Evolutionary conservation across 2,329 filamentous ascomycete species (phyloP), one percentile per base, ranked within the genome.

Genomic region (Aspergillus quadricinctus): DNA sequence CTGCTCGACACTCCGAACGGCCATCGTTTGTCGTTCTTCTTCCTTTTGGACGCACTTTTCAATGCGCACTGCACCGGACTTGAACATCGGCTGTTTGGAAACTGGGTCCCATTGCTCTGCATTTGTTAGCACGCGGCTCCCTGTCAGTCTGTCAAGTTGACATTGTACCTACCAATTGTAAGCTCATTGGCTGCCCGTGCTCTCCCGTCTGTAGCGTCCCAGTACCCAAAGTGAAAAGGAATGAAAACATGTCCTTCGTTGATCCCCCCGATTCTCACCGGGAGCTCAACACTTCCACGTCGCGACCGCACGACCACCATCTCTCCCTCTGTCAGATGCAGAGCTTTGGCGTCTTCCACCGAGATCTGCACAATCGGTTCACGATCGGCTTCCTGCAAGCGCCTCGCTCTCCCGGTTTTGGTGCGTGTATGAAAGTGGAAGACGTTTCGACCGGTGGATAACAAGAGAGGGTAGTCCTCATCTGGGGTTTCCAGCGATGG

Each of bases 221-320:
- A 75, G 50, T 75, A 74, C 7, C 71, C 71, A 60, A 71, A 74
- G 51, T 75, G 73, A 48, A 75, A 75, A 2, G 72, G 72, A n/a
- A 74, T 71, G 49, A 75, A 75, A 5, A 69, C 65, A 49, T 74
- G 70, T 2, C 72, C 70, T 21, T 63, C 37, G 10, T 52, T 54
- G 9, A 72, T 71, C 3, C 63, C 55, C 0, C 71, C 71, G 4
- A 72, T 59, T n/a, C 54, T 54, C 6, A 64, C 69, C 8, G 57
- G 61, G 9, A 74, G 29, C 55, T 74, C 66, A 8, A 74, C 64
- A 8, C 57, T 57, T 1, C 72, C 72, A 4, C 71, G 49, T 19
- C 66, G 55, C 0, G 69, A 72, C 48, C 60, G 53, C 4, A 74
- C 69, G 14, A 72, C 37, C 3, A 74, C 69, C 54, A 64, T 62